Evolutionary conservation across 176 grass and related monocot species (phyloP).

Genomic region (Hordeum vulgare): MorexV3_pseudomolecules_assembly NC_058522.1:310804905-310805404

Average conservation of each 20-base stretch:
- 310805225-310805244: slow-evolving; percentile 15
- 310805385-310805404: slow-evolving; percentile 23
- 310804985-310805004: not conserved
- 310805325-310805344: slow-evolving; percentile 30
- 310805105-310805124: slow-evolving; percentile 33
- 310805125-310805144: slow-evolving; percentile 43
- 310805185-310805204: slow-evolving; percentile 15
- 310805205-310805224: slow-evolving; percentile 14
- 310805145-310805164: slow-evolving; percentile 31
- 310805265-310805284: not conserved
- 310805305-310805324: not conserved
- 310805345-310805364: slow-evolving; percentile 41
- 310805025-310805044: not conserved
- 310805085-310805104: slow-evolving; percentile 40
- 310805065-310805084: slow-evolving; percentile 39
- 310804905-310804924: not conserved
- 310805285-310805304: slow-evolving; percentile 20
- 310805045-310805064: slow-evolving; percentile 30
- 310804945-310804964: not conserved
- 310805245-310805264: not conserved
- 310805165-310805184: slow-evolving; percentile 21
- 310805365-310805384: slow-evolving; percentile 23
- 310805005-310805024: slow-evolving; percentile 30
- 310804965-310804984: not conserved
- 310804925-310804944: not conserved